Evolutionary conservation across 495 filamentous ascomycete genomes (phyloP), one percentile per base, ranked within the genome.

Genomic region (Cercophora samala): DNA sequence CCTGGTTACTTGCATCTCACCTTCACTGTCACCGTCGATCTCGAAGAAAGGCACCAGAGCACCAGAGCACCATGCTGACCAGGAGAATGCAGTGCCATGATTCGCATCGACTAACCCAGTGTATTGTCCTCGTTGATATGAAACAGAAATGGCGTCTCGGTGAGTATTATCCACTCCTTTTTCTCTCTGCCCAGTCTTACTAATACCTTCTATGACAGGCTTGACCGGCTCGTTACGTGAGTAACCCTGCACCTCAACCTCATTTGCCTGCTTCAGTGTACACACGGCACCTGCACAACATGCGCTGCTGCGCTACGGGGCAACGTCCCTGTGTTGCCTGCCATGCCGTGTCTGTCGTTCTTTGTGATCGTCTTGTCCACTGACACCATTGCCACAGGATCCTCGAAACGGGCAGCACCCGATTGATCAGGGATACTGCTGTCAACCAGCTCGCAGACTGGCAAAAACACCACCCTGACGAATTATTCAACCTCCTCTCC

Each of bases 361-460:
- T 46, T 17, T 18, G 37, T 46, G 37, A 46, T 46, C 9, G 37
- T 5, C 13, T 46, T 26, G 24, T 51, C 56, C 29, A 55, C 74
- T 79, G 32, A 79, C 74, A 71, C 69, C 64, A 65, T 67, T 61
- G 51, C 66, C 42, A 67, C 72, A 97, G 95, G 55, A 86, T 99
- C 72, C 87, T 99, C 58, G 96, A 98, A 84, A 96, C 93, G 46
- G 95, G 95, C 70, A 97, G 93, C 77, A 98, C 94, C 65, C 88
- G 89, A 72, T 81, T 98, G 63, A 97, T 99, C 66, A 90, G 96
- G 64, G 95, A 97, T 68, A 98, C 95, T 66, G 95, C 95, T 65
- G 96, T 96, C 46, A 90, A 95, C 74, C 95, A 99, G 80, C 86
- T 99, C 51, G 94, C 91, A 46, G 95, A 98, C 82, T 93, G 97